Evolutionary conservation across 176 grass and related monocot species (phyloP), one percentile per base, ranked within the genome.

Genomic region (Oryza longistaminata): DNA sequence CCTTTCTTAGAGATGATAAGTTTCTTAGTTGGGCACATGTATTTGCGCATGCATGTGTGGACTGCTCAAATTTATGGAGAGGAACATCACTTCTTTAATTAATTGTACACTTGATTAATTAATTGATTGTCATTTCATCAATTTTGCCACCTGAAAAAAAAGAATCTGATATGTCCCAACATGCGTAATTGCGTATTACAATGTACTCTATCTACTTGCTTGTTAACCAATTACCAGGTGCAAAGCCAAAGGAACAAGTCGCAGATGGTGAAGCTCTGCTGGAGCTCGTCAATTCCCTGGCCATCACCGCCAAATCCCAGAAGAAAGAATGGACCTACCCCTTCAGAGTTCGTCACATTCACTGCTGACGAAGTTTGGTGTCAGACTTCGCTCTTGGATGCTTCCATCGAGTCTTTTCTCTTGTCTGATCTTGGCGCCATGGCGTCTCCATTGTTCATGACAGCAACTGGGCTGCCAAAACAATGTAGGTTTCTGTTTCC

Each of bases 401-500:
- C 15, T 58, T 58, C 52, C 19, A 14, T 58, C 16, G 52, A 58
- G 52, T 58, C 17, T 6, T 6, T 58, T 58, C 52, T 58, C 52
- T 21, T 58, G 52, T 21, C 52, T 21, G 8, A 58, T 58, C 52
- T 58, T 58, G 17, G 52, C 0, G 52, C 6, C 19, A 17, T 58
- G 52, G 52, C 52, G 52, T 21, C 52, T 21, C 52, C 52, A 1
- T 58, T 58, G 52, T 58, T 58, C 52, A 58, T 58, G 52, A 58
- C 52, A 21, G 17, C 52, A 21, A 58, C 17, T 58, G 52, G 52
- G 42, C n/a, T 85, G 76, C 76, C 68, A 79, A 79, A 49, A 89
- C 87, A 70, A 89, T 89, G 87, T 89, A 85, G 76, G 50, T 37
- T 72, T 26, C 48, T 60, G 21, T 31, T 75, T 60, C 26, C 66